Base-by-base conservation (phyloP, 192 early-diverging fungal genomes). In the Entomortierella beljakovae region DNA sequence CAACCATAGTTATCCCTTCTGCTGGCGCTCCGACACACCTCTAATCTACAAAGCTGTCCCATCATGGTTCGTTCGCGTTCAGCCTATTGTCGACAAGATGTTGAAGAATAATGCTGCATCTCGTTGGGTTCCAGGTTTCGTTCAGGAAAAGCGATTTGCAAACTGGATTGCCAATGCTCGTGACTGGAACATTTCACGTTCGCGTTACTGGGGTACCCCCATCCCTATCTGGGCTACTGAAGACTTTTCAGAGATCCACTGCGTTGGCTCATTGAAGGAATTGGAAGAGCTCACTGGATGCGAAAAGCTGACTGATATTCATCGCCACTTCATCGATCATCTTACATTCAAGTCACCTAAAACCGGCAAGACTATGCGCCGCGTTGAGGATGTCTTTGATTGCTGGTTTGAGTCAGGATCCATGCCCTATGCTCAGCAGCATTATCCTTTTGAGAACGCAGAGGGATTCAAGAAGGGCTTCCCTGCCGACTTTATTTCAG, bases 131-230 rank as follows among this genome's bases (percentile, higher is more conserved):
- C 98, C 98, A 10, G 90, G 91, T 29, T 94, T 94, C 82, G 94
- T 99, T 48, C 93, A 98, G 84, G 98, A 99, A 70, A 96, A 96
- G 88, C 90, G 97, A 34, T 99, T 99, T 81, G 92, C 89, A 59
- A 97, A 98, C 89, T 99, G 98, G 98, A 90, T 99, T 70, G 93
- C 86, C 46, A 92, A 92, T 58, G 95, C 96, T 15, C 93, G 96
- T 54, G 98, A 99, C 85, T 99, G 98, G 98, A 95, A 96, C 70
- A 88, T 99, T 59, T 99, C 97, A 33, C 94, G 98, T 70, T 96
- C 93, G 81, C 92, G 98, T 64, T 99, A 94, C 89, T 99, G 98
- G 98, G 98, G 98, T 70, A 99, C 98, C n/a, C 98, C 98, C 53
- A 97, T 99, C 57, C 98, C 98, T 31, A 82, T 99, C 49, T 99